A percentile compares a stretch with the other conserved stretches of the same genome.
Conservation (phyloP, 148 eudicot species). For the Rhododendron henanense region DNA sequence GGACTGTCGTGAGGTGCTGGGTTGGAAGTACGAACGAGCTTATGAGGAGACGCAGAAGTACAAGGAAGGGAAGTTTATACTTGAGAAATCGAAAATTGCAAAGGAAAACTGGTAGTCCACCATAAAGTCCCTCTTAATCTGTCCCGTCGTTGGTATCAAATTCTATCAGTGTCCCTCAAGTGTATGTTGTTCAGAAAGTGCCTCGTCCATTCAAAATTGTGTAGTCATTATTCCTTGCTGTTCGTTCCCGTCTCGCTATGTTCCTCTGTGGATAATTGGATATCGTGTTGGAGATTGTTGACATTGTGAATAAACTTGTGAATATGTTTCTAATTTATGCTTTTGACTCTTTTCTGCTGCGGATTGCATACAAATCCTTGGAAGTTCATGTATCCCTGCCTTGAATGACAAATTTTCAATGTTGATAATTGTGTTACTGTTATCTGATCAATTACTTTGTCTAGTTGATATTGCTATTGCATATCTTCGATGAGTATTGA, state of each 20-base stretch:
- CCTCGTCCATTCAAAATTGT: constrained; percentile 12
- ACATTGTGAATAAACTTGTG: constrained; percentile 7
- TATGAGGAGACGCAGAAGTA: too few species aligned
- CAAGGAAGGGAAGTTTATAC: constrained; percentile 65
- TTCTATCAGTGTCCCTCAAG: neutral
- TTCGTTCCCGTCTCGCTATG: too few species aligned
- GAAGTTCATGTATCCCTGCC: too few species aligned
- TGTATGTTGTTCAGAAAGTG: neutral
- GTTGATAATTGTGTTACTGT: neutral
- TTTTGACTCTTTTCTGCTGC: constrained; percentile 5
- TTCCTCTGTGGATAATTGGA: neutral
- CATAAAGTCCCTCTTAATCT: constrained; percentile 1
- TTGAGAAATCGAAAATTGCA: constrained; percentile 71
- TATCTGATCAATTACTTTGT: neutral
- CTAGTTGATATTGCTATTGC: neutral
- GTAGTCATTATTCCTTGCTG: neutral
- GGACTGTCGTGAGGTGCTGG: too few species aligned
- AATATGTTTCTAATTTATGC: neutral
- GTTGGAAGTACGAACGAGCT: too few species aligned
- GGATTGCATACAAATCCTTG: neutral
- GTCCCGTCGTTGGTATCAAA: neutral
- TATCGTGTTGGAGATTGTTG: constrained; percentile 6
- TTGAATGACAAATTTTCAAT: neutral
- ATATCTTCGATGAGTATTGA: neutral
- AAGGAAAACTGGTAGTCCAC: constrained; percentile 56